These are phyloP conservation scores for Kernera saxatilis DNA, from an alignment of 345 rosid genomes.

Conservation along the genomic window DNA sequence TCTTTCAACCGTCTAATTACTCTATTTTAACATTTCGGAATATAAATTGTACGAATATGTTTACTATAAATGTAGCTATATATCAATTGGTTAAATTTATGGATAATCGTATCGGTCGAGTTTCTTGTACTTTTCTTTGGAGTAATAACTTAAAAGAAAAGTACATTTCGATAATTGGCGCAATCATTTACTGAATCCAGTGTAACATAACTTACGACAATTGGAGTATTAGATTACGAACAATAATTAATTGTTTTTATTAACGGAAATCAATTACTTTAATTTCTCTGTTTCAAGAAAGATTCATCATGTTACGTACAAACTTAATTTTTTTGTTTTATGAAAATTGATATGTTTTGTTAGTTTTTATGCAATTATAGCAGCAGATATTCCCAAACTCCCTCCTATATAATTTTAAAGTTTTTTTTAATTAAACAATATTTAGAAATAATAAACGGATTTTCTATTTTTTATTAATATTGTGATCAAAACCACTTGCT, in stretches of 20 bases:
- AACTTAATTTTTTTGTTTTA: neutral
- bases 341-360: neutral
- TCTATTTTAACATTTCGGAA: neutral
- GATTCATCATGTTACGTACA: neutral
- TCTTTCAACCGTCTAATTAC: neutral
- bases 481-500: neutral
- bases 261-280: neutral
- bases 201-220: neutral
- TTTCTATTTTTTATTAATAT: neutral
- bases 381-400: neutral
- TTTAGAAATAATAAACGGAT: neutral
- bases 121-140: no score
- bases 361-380: neutral
- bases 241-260: neutral
- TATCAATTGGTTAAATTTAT: neutral
- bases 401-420: neutral
- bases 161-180: neutral
- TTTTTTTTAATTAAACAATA: neutral
- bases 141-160: no score
- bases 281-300: neutral
- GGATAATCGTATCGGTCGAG: neutral
- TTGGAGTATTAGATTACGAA: neutral
- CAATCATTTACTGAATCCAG: neutral
- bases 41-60: neutral
- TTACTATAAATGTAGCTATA: neutral